Percentiles rank a stretch among this genome's conserved stretches.
phyloP scores from a whole-genome alignment of 108 stramenopile species.

The Heterococcus sp. region DNA sequence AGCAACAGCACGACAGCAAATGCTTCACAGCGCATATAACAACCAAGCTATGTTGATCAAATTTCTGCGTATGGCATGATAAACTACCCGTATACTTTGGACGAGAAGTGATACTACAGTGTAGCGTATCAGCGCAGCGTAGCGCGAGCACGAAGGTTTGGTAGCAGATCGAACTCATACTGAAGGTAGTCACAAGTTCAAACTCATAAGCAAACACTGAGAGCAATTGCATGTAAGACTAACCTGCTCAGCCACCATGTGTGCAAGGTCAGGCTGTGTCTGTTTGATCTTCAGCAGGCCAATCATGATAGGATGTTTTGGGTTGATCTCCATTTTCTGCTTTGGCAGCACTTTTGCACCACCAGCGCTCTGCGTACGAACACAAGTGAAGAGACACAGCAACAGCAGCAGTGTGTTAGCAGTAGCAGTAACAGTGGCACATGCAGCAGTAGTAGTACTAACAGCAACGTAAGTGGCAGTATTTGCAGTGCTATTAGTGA shows the following conservation, averaged over 20 bases:
- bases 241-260: background rate
- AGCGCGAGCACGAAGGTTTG: background rate
- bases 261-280: background rate
- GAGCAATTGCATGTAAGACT: background rate
- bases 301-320: conserved; percentile 83
- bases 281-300: conserved; percentile 52
- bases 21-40: too few species aligned
- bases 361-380: conserved; percentile 51
- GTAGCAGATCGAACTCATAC: background rate
- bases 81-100: too few species aligned
- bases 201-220: background rate
- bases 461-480: too few species aligned
- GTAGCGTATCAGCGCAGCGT: background rate
- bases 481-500: too few species aligned
- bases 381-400: background rate
- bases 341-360: conserved; percentile 67
- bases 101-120: too few species aligned
- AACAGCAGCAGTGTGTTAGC: too few species aligned
- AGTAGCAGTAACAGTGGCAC: too few species aligned
- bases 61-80: too few species aligned
- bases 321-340: conserved; percentile 94
- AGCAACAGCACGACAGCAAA: too few species aligned
- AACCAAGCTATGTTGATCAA: too few species aligned
- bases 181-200: background rate
- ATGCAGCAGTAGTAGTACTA: too few species aligned